Evolutionary conservation across 768 basidiomycete species (phyloP), one percentile per base, ranked within the genome.

Genomic region (Baorangia bicolor): DNA sequence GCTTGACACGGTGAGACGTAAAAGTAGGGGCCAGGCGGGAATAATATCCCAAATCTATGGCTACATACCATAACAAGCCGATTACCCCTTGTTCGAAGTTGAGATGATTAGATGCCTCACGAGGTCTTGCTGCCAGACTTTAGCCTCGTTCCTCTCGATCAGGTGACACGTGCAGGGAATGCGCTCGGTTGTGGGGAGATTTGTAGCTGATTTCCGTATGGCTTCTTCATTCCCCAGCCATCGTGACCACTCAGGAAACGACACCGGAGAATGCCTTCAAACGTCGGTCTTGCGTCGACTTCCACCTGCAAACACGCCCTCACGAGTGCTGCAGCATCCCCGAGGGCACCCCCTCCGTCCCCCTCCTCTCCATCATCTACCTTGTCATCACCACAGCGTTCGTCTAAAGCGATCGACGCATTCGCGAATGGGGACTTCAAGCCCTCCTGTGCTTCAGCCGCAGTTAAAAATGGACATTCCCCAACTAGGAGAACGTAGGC

Each of bases 401-500:
- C 89, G 67, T 92, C 90, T 39, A 92, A 73, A 34, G 83, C 79
- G 39, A 91, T 90, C 21, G 88, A 83, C 4, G 90, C 86, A 54
- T 81, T 87, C 2, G 88, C 81, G 65, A 90, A 88, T 0, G 87
- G 87, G 0, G 89, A 88, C 42, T 77, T 74, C 10, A 96, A 77
- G 1, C 94, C 92, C 42, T 86, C 88, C 63, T 95, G 91, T 0
- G 94, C 92, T 69, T 98, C 95, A 37, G 86, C 88, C 1, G 94
- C 88, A 18, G 90, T 92, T 74, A 87, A 84, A 75, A 94, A 95
- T 1, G 92, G 92, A 66, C 93, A 95, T 75, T 96, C 93, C 7
- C 93, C 92, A 21, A 88, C 83, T 18, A 98, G 81, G 58, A 99
- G 83, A 53, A 99, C 96, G 70, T 94, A 99, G 13, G 88, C 94